These are phyloP conservation scores for Mycena albidolilacea DNA, from an alignment of 768 basidiomycete species.

Conservation along the genomic window DNA sequence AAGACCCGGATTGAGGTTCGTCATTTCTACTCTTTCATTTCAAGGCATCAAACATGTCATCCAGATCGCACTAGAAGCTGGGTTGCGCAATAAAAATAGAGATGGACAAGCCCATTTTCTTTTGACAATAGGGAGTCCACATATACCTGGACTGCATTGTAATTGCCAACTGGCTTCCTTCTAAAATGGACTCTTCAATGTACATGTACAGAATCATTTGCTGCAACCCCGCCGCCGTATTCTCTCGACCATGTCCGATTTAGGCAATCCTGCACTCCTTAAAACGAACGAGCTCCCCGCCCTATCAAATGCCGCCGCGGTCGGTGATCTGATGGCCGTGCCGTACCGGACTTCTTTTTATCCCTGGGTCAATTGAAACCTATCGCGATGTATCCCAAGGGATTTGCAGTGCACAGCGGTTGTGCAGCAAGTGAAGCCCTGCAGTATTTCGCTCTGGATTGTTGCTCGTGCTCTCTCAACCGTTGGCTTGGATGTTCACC, in stretches of 20 bases:
- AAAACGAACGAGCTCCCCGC: background rate
- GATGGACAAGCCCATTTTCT: constrained; percentile 3
- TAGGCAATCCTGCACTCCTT: background rate
- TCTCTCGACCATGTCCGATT: background rate
- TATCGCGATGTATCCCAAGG: background rate
- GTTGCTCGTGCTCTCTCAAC: background rate
- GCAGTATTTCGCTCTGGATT: background rate
- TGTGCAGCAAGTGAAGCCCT: background rate
- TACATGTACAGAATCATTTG: background rate
- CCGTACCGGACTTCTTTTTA: background rate
- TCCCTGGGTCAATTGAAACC: constrained; percentile 10
- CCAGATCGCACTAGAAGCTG: constrained; percentile 13
- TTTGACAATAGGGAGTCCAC: background rate
- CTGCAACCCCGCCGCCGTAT: background rate
- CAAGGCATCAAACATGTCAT: background rate
- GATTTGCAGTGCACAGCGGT: constrained; percentile 14
- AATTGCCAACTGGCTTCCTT: constrained; percentile 1
- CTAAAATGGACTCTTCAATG: background rate
- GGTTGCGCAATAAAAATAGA: constrained; percentile 1
- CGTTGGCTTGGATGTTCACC: constrained; percentile 7
- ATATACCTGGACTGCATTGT: background rate
- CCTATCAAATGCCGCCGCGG: background rate
- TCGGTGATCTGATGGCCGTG: constrained; percentile 13
- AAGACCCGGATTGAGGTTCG: constrained; percentile 23
- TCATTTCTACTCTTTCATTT: background rate